A percentile compares a stretch with the other conserved stretches of the same genome.
Evolutionary conservation across 2,329 filamentous ascomycete species (phyloP).

Genomic region (Monosporascus sp.): DNA sequence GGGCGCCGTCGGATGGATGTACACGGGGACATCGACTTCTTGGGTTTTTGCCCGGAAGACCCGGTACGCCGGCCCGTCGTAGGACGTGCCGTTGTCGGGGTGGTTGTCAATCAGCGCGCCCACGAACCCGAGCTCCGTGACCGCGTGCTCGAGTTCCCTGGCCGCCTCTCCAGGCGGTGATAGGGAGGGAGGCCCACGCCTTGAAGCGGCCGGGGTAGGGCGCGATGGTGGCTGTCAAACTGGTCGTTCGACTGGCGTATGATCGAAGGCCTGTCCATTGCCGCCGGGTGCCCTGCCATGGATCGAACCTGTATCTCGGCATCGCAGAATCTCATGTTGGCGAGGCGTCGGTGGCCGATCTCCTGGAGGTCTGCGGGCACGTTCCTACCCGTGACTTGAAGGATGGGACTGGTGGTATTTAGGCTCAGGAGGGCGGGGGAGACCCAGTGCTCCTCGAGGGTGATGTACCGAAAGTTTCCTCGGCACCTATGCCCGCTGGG

Average conservation of each 20-base stretch:
- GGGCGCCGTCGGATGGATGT: slow-evolving; percentile 42
- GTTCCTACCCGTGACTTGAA: not conserved
- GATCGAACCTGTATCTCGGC: not conserved
- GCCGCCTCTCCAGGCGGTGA: slow-evolving; percentile 23
- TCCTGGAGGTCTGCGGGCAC: not conserved
- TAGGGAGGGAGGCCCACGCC: slow-evolving; percentile 14
- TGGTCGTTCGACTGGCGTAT: not conserved
- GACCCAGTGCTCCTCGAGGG: not conserved
- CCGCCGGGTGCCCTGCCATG: not conserved
- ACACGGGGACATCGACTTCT: slow-evolving; percentile 43
- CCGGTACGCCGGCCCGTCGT: slow-evolving; percentile 23
- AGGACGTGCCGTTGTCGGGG: slow-evolving; percentile 20
- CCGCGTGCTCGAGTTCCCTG: slow-evolving; percentile 22
- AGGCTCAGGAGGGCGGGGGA: not conserved
- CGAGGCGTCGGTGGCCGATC: not conserved
- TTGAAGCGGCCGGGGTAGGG: not conserved
- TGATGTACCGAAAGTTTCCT: not conserved
- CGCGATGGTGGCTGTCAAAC: not conserved
- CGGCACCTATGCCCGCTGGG: no score
- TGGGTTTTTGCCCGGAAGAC: slow-evolving; percentile 28
- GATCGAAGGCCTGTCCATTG: not conserved
- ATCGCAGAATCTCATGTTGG: not conserved
- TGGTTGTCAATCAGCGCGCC: slow-evolving; percentile 27
- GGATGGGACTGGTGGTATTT: not conserved
- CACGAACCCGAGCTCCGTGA: slow-evolving; percentile 25